These are phyloP conservation scores for Lipomyces sp. DNA, from an alignment of 805 yeast genomes.

Conservation along the genomic window DNA sequence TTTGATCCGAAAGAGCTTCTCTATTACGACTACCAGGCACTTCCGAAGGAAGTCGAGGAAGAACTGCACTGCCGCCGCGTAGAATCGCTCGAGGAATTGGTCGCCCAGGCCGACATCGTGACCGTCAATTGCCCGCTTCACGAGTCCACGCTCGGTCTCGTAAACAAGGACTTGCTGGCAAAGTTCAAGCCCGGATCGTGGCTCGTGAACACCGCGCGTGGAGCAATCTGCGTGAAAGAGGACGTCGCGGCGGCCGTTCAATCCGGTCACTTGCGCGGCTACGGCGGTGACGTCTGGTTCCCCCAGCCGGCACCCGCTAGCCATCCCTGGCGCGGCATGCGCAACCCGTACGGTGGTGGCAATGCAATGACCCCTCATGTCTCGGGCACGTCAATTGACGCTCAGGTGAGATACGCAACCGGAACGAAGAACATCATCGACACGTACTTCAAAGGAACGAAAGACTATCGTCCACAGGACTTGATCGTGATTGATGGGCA, in stretches of 20 bases:
- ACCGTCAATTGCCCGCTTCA: conserved; percentile 78
- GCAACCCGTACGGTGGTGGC: conserved; percentile 65
- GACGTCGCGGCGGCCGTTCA: conserved; percentile 73
- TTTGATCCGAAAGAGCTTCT: conserved; percentile 71
- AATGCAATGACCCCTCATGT: conserved; percentile 85
- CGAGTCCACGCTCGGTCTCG: conserved; percentile 61
- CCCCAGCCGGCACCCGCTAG: conserved; percentile 78
- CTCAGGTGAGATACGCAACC: conserved; percentile 67
- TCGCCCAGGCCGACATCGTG: conserved; percentile 64
- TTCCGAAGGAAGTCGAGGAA: conserved; percentile 56
- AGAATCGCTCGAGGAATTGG: conserved; percentile 53
- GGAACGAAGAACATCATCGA: conserved; percentile 67
- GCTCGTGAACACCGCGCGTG: conserved; percentile 77
- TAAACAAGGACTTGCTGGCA: conserved; percentile 62
- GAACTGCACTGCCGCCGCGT: conserved; percentile 66
- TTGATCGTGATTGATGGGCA: conserved; percentile 67
- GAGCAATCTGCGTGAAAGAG: conserved; percentile 69
- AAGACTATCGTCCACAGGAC: conserved; percentile 73
- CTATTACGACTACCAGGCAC: conserved; percentile 71
- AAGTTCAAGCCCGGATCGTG: conserved; percentile 72
- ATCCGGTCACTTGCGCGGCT: conserved; percentile 68
- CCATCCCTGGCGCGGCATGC: conserved; percentile 75
- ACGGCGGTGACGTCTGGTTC: conserved; percentile 84
- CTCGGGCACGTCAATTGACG: conserved; percentile 76
- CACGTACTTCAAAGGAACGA: conserved; percentile 57